These are phyloP conservation scores for Peronospora farinosa DNA, from an alignment of 352 stramenopile species.

Conservation along the genomic window DNA sequence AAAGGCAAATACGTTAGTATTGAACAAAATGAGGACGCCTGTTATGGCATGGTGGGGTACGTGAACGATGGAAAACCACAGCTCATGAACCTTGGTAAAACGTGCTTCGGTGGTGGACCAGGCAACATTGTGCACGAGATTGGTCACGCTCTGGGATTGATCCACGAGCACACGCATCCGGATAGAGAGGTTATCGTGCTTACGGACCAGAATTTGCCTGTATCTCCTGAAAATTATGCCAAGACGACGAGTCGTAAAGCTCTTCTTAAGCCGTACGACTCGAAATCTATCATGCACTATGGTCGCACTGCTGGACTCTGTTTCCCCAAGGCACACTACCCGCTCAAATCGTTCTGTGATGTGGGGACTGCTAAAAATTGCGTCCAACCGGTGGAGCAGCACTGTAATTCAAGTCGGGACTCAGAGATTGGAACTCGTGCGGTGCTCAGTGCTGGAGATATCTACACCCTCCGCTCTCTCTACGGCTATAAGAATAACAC, in stretches of 20 bases:
- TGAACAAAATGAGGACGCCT: constrained; percentile 58
- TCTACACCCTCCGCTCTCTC: constrained; percentile 54
- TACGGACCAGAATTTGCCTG: constrained; percentile 50
- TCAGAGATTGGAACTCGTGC: constrained; percentile 50
- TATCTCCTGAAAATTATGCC: constrained; percentile 63
- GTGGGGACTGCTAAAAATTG: constrained; percentile 61
- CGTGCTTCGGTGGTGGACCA: constrained; percentile 48
- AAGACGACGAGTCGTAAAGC: constrained; percentile 41
- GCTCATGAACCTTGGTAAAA: constrained; percentile 61
- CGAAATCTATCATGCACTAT: constrained; percentile 77
- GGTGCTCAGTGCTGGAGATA: constrained; percentile 51
- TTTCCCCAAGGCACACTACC: constrained; percentile 61
- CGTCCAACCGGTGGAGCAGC: constrained; percentile 51
- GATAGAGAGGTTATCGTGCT: constrained; percentile 63
- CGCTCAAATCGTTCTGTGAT: constrained; percentile 58
- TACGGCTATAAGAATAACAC: constrained; percentile 42
- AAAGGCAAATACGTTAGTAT: constrained; percentile 69
- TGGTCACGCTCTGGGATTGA: constrained; percentile 56
- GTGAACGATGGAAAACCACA: constrained; percentile 56
- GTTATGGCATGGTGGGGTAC: constrained; percentile 72
- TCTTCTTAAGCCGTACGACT: constrained; percentile 60
- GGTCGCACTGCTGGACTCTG: constrained; percentile 52
- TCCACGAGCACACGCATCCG: constrained; percentile 69
- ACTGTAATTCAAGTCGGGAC: constrained; percentile 68
- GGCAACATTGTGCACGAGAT: constrained; percentile 61